Conservation (phyloP, 1,139 yeast genomes). For the Blastobotrys malaysiensis region DNA sequence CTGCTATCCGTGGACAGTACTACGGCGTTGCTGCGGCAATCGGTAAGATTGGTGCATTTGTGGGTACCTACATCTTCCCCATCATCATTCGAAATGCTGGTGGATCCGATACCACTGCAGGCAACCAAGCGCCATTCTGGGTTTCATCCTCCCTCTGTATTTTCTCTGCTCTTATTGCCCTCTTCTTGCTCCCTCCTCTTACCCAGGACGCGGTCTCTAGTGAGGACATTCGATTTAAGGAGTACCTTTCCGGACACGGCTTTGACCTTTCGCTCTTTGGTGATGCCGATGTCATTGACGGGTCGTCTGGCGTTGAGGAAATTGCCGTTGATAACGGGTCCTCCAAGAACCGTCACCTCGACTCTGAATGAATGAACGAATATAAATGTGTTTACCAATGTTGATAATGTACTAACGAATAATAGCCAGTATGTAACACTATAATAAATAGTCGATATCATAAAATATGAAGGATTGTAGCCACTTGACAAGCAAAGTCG, state of each 20-base stretch:
- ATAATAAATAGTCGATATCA: neutral
- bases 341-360: neutral
- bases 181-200: slow-evolving; percentile 71
- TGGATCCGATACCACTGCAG: slow-evolving; percentile 40
- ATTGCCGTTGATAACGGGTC: neutral
- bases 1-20: slow-evolving; percentile 85
- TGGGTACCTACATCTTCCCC: slow-evolving; percentile 86
- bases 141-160: slow-evolving; percentile 73
- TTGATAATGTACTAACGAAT: neutral
- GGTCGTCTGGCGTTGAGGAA: neutral
- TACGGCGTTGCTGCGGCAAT: slow-evolving; percentile 88
- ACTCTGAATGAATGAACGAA: neutral
- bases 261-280: slow-evolving; percentile 31
- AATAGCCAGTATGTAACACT: neutral
- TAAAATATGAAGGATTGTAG: no score
- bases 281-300: slow-evolving; percentile 14
- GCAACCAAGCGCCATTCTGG: slow-evolving; percentile 74
- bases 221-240: slow-evolving; percentile 69
- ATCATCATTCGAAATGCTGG: slow-evolving; percentile 49
- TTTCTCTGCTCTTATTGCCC: slow-evolving; percentile 61
- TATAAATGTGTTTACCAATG: neutral
- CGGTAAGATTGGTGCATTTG: slow-evolving; percentile 90
- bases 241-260: slow-evolving; percentile 44
- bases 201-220: slow-evolving; percentile 76
- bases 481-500: no score